phyloP scores from a whole-genome alignment of 805 yeast genomes.

The Candida qinlingensis region DNA sequence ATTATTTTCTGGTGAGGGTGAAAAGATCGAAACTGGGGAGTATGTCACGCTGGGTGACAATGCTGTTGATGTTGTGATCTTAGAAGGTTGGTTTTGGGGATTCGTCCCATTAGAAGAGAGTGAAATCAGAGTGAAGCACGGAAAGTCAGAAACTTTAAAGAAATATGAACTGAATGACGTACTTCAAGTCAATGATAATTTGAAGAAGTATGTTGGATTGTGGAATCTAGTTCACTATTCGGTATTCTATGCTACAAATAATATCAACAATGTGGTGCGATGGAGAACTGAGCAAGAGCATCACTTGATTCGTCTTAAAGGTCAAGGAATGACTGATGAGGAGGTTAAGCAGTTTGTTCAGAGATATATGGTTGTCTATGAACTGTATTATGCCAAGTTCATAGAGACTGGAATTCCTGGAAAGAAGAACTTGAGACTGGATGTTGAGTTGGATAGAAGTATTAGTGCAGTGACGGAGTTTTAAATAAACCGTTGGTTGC shows the following conservation, averaged over 20 bases:
- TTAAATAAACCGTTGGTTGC: neutral
- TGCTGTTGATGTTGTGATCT: conserved; percentile 54
- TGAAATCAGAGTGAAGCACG: conserved; percentile 12
- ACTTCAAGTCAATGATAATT: conserved; percentile 43
- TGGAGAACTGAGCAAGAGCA: conserved; percentile 79
- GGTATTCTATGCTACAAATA: conserved; percentile 55
- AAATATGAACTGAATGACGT: conserved; percentile 26
- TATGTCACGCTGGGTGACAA: conserved; percentile 11
- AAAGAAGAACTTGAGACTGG: conserved; percentile 15
- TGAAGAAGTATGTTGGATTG: conserved; percentile 43
- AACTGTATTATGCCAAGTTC: conserved; percentile 53
- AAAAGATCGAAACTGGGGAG: conserved; percentile 26
- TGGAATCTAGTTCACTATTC: conserved; percentile 60
- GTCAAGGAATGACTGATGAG: conserved; percentile 75
- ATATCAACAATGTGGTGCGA: conserved; percentile 55
- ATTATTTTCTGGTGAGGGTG: conserved; percentile 68
- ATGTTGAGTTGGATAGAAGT: conserved; percentile 14
- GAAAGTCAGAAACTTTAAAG: conserved; percentile 21
- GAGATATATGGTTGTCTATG: conserved; percentile 83
- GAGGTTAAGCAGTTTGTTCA: conserved; percentile 67
- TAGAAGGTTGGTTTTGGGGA: conserved; percentile 97
- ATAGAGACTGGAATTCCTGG: conserved; percentile 25
- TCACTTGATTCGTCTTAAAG: conserved; percentile 43
- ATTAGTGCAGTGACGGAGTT: conserved; percentile 7
- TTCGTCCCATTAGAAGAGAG: conserved; percentile 40